phyloP scores from a whole-genome alignment of 2,329 filamentous ascomycete genomes.

The Diaporthe nobilis region DNA sequence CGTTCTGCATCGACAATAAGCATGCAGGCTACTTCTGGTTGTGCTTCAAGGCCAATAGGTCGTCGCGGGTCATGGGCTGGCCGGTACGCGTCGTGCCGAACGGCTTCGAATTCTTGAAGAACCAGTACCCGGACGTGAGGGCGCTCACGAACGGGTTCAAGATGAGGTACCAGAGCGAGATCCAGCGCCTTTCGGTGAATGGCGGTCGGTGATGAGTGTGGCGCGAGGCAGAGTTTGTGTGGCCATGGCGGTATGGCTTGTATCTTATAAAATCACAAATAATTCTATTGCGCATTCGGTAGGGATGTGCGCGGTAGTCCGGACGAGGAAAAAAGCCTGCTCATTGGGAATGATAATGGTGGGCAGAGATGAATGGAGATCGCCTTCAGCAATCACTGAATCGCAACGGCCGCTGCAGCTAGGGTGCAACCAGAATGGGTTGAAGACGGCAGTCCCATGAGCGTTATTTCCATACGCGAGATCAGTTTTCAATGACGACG shows the following conservation, averaged over 20 bases:
- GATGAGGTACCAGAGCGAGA: slow-evolving; percentile 77
- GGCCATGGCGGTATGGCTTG: not conserved
- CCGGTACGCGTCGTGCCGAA: slow-evolving; percentile 92
- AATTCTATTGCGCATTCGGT: not conserved
- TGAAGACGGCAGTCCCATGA: not conserved
- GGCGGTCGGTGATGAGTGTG: slow-evolving; percentile 41
- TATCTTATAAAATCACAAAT: slow-evolving; percentile 28
- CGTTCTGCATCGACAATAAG: slow-evolving; percentile 94
- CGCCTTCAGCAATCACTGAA: not conserved
- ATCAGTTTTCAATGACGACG: not conserved
- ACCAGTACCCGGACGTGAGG: slow-evolving; percentile 93
- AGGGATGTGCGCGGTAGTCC: not conserved
- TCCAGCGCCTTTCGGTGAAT: slow-evolving; percentile 70
- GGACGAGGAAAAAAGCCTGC: not conserved
- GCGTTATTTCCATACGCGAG: not conserved
- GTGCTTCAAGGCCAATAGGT: slow-evolving; percentile 92
- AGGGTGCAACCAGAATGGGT: not conserved
- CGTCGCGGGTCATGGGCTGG: slow-evolving; percentile 82
- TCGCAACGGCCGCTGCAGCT: not conserved
- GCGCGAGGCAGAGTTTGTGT: not conserved
- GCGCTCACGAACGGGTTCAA: slow-evolving; percentile 98
- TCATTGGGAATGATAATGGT: slow-evolving; percentile 4
- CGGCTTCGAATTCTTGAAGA: slow-evolving; percentile 90
- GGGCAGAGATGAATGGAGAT: not conserved
- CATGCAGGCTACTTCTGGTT: slow-evolving; percentile 95